Conservation (phyloP, 495 filamentous ascomycete species). For the Bathelium albidoporum region DNA sequence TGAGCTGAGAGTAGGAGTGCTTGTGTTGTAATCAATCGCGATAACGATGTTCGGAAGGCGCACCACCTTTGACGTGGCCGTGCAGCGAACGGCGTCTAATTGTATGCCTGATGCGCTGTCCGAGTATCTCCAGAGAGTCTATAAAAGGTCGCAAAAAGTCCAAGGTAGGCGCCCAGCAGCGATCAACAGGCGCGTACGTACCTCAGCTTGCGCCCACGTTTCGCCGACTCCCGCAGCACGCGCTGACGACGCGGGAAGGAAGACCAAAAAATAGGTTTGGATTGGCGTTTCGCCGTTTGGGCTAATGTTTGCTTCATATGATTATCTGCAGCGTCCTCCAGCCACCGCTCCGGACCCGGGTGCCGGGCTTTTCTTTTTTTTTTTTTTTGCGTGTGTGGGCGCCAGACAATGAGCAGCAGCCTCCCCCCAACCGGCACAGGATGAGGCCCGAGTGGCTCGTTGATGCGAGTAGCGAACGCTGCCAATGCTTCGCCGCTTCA, state of each 20-base stretch:
- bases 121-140: background rate
- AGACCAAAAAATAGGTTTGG: background rate
- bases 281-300: constrained; percentile 4
- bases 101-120: background rate
- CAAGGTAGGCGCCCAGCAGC: background rate
- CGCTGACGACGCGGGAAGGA: background rate
- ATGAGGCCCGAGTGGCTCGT: no score
- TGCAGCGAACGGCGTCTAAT: background rate
- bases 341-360: no score
- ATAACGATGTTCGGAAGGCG: background rate
- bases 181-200: background rate
- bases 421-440: no score
- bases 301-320: constrained; percentile 5
- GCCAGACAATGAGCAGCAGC: no score
- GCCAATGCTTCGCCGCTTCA: no score
- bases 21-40: background rate
- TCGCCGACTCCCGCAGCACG: background rate
- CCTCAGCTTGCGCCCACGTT: background rate
- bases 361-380: no score
- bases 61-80: background rate
- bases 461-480: no score
- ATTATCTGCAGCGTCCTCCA: background rate
- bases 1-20: background rate
- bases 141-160: background rate
- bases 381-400: no score